Evolutionary conservation across 1,139 yeast species (phyloP).

Genomic region (Suhomyces coccinellae): DNA sequence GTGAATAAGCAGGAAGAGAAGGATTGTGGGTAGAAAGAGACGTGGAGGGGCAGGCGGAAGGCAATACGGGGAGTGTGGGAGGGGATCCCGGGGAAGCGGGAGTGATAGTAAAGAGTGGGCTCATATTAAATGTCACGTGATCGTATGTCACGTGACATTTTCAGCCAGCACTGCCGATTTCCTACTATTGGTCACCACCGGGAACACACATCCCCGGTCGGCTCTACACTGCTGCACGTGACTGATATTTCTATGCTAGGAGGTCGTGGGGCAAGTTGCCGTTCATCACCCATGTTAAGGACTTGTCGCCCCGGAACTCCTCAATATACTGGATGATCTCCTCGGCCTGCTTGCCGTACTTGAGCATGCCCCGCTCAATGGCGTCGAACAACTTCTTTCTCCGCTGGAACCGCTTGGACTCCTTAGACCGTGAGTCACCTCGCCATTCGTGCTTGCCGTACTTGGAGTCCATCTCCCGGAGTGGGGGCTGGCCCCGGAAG

Average conservation of each 20-base stretch:
- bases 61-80: no score
- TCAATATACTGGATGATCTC: constrained; percentile 46
- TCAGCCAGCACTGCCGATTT: no score
- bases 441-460: constrained; percentile 51
- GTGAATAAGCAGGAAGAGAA: no score
- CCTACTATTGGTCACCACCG: no score
- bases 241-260: background rate
- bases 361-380: constrained; percentile 42
- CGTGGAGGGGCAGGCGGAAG: no score
- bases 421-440: constrained; percentile 51
- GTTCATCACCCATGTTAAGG: constrained; percentile 53
- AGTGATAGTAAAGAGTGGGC: background rate
- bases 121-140: background rate
- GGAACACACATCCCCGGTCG: no score
- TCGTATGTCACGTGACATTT: background rate
- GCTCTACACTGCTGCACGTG: background rate
- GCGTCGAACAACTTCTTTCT: constrained; percentile 49
- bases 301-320: constrained; percentile 45
- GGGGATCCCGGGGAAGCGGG: background rate
- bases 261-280: constrained; percentile 47
- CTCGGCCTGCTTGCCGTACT: constrained; percentile 45
- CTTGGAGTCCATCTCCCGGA: constrained; percentile 45
- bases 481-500: constrained; percentile 47
- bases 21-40: background rate
- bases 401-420: constrained; percentile 47